phyloP scores from a whole-genome alignment of 192 early-diverging fungal genomes.

The Anaeromyces robustus region DNA sequence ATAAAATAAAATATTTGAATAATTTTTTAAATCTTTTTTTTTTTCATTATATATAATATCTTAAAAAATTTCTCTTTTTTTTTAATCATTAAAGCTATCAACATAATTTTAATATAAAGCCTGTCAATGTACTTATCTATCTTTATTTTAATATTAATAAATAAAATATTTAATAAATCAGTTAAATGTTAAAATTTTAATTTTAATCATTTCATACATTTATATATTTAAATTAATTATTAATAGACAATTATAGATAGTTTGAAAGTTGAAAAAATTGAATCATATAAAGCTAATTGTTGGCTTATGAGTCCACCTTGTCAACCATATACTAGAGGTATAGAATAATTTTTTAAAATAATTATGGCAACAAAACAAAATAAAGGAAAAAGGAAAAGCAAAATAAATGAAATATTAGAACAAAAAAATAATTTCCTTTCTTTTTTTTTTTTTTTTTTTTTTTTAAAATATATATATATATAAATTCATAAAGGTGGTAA shows the following conservation, averaged over 20 bases:
- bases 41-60: no score
- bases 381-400: no score
- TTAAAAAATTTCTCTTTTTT: no score
- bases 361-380: background rate
- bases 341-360: background rate
- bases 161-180: no score
- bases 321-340: constrained; percentile 44
- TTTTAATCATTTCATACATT: no score
- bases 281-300: constrained; percentile 51
- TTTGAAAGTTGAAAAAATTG: constrained; percentile 23
- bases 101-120: background rate
- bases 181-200: no score
- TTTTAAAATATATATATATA: no score
- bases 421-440: no score
- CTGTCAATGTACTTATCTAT: background rate
- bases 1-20: no score
- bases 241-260: constrained; percentile 27
- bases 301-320: constrained; percentile 91
- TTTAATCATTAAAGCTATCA: background rate
- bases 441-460: constrained; percentile 13
- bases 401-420: no score
- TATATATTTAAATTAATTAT: background rate
- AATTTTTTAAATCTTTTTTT: no score
- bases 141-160: no score
- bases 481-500: constrained; percentile 64